Percentiles rank a stretch among this genome's conserved stretches.
phyloP scores from a whole-genome alignment of 768 basidiomycete genomes.

The Aureoboletus auriporus region DNA sequence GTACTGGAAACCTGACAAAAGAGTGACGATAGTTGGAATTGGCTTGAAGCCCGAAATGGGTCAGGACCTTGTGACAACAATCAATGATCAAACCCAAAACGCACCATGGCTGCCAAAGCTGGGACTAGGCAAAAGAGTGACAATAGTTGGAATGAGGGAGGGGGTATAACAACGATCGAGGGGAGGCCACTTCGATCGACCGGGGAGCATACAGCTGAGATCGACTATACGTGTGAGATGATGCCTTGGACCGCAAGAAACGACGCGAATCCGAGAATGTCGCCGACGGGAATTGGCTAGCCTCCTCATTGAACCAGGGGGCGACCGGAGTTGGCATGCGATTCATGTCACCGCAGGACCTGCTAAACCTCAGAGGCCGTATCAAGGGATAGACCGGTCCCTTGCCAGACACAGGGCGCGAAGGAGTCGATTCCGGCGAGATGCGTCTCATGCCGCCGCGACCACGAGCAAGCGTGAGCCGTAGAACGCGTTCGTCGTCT shows the following conservation, averaged over 20 bases:
- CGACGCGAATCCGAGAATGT: no score
- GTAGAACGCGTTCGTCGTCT: no score
- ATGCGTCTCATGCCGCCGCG: no score
- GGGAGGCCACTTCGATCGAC: background rate
- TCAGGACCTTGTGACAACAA: background rate
- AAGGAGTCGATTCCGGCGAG: no score
- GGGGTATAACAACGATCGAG: background rate
- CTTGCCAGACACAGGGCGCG: no score
- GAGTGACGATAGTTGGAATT: conserved; percentile 15
- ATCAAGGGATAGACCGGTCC: no score
- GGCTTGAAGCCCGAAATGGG: background rate
- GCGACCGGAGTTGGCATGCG: background rate
- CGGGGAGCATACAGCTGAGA: background rate
- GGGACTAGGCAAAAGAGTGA: conserved; percentile 9
- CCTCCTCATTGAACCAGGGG: background rate
- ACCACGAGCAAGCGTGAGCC: no score
- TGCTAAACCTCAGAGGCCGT: no score
- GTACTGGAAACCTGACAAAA: conserved; percentile 1
- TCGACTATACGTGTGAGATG: background rate
- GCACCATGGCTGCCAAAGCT: background rate
- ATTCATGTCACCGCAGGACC: background rate
- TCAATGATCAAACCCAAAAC: background rate
- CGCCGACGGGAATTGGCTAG: background rate
- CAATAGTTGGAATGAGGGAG: conserved; percentile 13
- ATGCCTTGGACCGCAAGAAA: background rate